Base-by-base conservation (phyloP, 192 early-diverging fungal species). In the Coemansia javaensis region DNA sequence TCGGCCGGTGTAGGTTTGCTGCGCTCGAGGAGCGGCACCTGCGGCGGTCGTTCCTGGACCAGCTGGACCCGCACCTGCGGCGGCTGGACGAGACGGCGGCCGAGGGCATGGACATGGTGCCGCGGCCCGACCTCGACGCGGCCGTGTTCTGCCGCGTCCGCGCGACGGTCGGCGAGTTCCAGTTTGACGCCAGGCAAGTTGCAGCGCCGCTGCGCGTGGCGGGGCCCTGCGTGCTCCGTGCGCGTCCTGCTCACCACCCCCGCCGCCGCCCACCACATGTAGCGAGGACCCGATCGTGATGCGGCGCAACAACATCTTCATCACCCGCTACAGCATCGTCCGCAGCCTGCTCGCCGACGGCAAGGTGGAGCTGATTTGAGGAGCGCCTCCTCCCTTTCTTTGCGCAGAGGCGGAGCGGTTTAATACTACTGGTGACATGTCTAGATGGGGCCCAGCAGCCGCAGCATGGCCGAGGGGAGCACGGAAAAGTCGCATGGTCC, bases 61-160 rank as follows among this genome's bases (percentile, higher is more conserved):
- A 74, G 53, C 43, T 74, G 32, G 63, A 63, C n/a, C 57, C 63
- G 10, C 70, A 74, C 46, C 32, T 74, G 42, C 57, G 63, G 0
- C 34, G 49, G 0, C 39, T 72, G n/a, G 56, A 64, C 27, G 61
- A 72, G n/a, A 56, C 44, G 8, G 30, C 34, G 18, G 48, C n/a
- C 15, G 53, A 64, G 25, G 68, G 68, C 6, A 18, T 72, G 35
- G 56, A 58, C 3, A 74, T 74, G 70, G 62, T 74, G 11, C 12
- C 53, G 14, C 57, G 50, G 47, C 70, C 70, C 0, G 58, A 74
- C 31, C 14, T 66, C 17, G 63, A 74, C 30, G n/a, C 44, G 20
- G 70, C 70, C 2, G 70, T 74, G n/a, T 74, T 74, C 36, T 74
- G 70, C 35, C 47, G 63, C 13, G 70, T 74, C 14, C 49, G 63